Evolutionary conservation across 2,329 filamentous ascomycete species (phyloP), one percentile per base, ranked within the genome.

Genomic region (Aspergillus persii): DNA sequence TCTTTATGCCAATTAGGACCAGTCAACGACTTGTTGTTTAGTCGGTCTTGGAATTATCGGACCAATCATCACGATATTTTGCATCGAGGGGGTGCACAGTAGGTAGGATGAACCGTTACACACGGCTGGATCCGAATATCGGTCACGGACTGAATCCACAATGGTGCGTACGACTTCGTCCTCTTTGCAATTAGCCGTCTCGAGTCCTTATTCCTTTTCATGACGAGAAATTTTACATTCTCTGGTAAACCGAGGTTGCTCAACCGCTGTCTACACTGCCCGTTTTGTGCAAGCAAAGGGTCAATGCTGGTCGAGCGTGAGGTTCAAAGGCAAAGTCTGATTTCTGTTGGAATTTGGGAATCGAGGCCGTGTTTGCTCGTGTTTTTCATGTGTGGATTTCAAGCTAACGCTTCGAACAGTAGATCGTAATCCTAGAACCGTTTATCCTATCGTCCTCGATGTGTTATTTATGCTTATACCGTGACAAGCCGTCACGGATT

Each of bases 241-340:
- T 77, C 76, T 78, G 76, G 76, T 78, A 78, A 78, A 73, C 75
- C 73, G 72, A 78, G 67, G 63, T 36, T 65, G 69, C 75, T 76
- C 74, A 78, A 74, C 76, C 75, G 76, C 75, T 64, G 50, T 61
- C 61, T 63, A 58, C 52, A 61, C 62, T 60, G 60, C 58, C 59
- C 48, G 46, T 29, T 29, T 56, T 3, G 11, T 36, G 1, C 44
- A 52, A 60, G 46, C 48, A 41, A 41, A 41, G 7, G 54, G 59
- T 61, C 54, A 60, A 29, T 46, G 76, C 75, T 78, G 76, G 76
- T 76, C 64, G 75, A 73, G 76, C 70, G 68, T 78, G 76, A 73
- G 74, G 75, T 74, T 53, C 62, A 70, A 70, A 72, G 76, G 76
- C 75, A 77, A 75, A 77, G 71, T 78, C 76, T 78, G 76, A 78